phyloP scores from a whole-genome alignment of 176 grass and related monocot species.

The Carex myosuroides region DNA sequence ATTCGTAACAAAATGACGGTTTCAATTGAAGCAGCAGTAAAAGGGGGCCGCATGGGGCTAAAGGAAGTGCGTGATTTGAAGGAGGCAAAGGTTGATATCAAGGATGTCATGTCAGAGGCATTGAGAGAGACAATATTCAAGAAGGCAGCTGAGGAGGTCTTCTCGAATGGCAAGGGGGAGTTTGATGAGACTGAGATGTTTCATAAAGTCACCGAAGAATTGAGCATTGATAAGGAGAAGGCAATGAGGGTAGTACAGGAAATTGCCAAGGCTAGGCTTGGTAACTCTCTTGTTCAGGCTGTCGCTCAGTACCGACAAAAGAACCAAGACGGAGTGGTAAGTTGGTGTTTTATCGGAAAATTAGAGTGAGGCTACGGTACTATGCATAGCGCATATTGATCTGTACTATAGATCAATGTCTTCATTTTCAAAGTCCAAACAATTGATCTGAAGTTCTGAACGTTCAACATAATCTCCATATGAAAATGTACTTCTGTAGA shows the following conservation, averaged over 20 bases:
- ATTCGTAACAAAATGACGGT: conserved; percentile 65
- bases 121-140: conserved; percentile 74
- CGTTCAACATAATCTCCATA: too few relatives aligned
- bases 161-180: conserved; percentile 78
- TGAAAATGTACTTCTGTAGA: too few relatives aligned
- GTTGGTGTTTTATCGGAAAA: conserved; percentile 12
- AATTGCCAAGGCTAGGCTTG: conserved; percentile 65
- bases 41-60: conserved; percentile 75
- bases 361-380: too few relatives aligned
- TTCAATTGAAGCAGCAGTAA: conserved; percentile 77
- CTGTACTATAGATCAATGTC: too few relatives aligned
- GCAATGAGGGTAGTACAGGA: conserved; percentile 61
- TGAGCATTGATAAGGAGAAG: conserved; percentile 72
- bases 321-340: conserved; percentile 78
- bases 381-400: too few relatives aligned
- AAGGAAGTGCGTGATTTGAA: conserved; percentile 72
- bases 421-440: too few relatives aligned
- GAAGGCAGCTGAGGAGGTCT: conserved; percentile 69
- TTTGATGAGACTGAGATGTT: conserved; percentile 82
- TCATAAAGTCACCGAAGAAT: conserved; percentile 67
- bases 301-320: conserved; percentile 70
- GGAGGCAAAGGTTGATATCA: conserved; percentile 65
- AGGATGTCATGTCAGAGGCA: conserved; percentile 63
- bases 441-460: too few relatives aligned
- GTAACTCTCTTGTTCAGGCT: conserved; percentile 72